These are phyloP conservation scores for Sclerotinia subarctica DNA, from an alignment of 2,329 filamentous ascomycete species.

Conservation along the genomic window DNA sequence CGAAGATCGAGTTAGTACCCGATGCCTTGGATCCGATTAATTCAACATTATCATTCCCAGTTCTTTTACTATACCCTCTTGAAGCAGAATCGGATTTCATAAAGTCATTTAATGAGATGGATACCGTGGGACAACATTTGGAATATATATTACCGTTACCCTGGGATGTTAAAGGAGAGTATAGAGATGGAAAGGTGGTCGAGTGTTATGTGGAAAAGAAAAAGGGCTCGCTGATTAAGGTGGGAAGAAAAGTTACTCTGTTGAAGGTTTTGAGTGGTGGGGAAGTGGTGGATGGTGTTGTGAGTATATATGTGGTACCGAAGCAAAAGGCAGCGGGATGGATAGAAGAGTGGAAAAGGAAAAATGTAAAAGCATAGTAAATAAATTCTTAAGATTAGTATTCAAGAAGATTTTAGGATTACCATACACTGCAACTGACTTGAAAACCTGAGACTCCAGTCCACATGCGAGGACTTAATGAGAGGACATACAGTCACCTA, in stretches of 20 bases:
- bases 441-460: not conserved
- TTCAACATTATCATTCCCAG: constrained; percentile 71
- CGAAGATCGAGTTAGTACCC: constrained; percentile 63
- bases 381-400: not conserved
- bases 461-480: too few species aligned
- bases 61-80: constrained; percentile 80
- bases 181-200: constrained; percentile 65
- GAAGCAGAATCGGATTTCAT: constrained; percentile 84
- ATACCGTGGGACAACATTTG: constrained; percentile 73
- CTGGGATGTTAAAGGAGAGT: constrained; percentile 73
- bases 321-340: constrained; percentile 66
- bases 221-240: constrained; percentile 77
- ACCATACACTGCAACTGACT: not conserved
- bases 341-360: constrained; percentile 79
- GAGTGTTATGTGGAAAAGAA: constrained; percentile 89
- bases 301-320: constrained; percentile 80
- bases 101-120: constrained; percentile 77
- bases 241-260: constrained; percentile 79
- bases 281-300: constrained; percentile 82
- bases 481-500: too few species aligned
- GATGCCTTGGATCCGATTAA: constrained; percentile 66
- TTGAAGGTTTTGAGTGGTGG: constrained; percentile 71
- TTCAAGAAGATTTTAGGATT: not conserved
- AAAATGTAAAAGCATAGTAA: constrained; percentile 49
- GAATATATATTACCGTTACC: constrained; percentile 82